phyloP scores from a whole-genome alignment of 495 filamentous ascomycete species.

The Articulospora tetracladia region DNA sequence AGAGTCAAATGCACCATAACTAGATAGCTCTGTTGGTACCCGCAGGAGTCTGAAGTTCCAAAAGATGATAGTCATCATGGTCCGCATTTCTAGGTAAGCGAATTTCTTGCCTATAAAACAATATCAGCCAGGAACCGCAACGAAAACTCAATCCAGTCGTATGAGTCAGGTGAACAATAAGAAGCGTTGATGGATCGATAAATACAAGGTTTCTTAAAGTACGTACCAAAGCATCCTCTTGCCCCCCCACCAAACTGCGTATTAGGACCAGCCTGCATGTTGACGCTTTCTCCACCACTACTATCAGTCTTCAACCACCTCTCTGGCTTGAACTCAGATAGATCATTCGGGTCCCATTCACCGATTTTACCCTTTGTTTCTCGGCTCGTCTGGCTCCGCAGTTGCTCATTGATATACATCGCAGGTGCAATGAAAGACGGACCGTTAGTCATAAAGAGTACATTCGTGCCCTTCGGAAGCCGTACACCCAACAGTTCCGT shows the following conservation, averaged over 20 bases:
- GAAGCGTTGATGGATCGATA: no score
- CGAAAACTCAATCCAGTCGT: no score
- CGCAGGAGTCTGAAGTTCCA: no score
- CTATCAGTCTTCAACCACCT: constrained; percentile 26
- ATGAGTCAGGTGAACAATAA: no score
- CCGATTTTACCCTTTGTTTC: constrained; percentile 9
- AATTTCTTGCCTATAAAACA: no score
- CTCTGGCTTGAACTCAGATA: constrained; percentile 28
- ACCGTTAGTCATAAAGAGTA: constrained; percentile 29
- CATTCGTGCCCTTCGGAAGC: constrained; percentile 32
- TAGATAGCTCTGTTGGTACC: no score
- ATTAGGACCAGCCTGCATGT: background rate
- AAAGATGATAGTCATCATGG: no score
- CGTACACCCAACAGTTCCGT: constrained; percentile 28
- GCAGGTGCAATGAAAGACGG: constrained; percentile 14
- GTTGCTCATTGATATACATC: constrained; percentile 6
- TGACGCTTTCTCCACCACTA: no score
- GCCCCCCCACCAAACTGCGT: background rate
- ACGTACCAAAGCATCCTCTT: background rate
- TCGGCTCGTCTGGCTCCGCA: constrained; percentile 14
- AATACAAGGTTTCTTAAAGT: no score
- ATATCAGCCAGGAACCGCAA: no score
- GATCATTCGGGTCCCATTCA: constrained; percentile 21
- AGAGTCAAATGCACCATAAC: no score
- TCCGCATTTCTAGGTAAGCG: no score